phyloP scores from a whole-genome alignment of 2,329 filamentous ascomycete species.

The Elsinoe australis region DNA sequence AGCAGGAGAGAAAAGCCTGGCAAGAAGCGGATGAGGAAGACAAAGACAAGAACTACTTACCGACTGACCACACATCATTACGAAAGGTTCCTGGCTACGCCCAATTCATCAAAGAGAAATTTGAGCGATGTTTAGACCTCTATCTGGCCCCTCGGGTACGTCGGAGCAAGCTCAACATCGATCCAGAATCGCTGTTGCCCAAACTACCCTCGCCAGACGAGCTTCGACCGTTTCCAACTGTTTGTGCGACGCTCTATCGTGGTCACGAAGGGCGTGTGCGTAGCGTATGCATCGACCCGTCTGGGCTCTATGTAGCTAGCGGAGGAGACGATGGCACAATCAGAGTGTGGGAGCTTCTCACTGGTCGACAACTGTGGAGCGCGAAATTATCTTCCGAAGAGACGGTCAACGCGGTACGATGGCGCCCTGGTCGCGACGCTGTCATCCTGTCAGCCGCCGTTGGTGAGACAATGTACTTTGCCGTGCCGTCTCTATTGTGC shows the following conservation, averaged over 20 bases:
- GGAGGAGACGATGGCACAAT: slow-evolving; percentile 93
- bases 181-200: slow-evolving; percentile 83
- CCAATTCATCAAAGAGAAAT: slow-evolving; percentile 86
- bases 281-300: slow-evolving; percentile 75
- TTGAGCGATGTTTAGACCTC: slow-evolving; percentile 88
- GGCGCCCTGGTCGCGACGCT: slow-evolving; percentile 76
- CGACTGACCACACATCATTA: slow-evolving; percentile 71
- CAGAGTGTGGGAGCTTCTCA: slow-evolving; percentile 79
- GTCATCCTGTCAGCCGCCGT: slow-evolving; percentile 75
- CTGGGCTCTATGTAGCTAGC: slow-evolving; percentile 76
- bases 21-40: slow-evolving; percentile 82
- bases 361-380: slow-evolving; percentile 81
- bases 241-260: slow-evolving; percentile 76
- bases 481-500: slow-evolving; percentile 52
- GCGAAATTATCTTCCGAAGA: slow-evolving; percentile 68
- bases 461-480: slow-evolving; percentile 78
- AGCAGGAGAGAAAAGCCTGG: slow-evolving; percentile 78
- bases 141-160: slow-evolving; percentile 89
- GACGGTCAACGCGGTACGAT: slow-evolving; percentile 76
- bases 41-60: slow-evolving; percentile 78
- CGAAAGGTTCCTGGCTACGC: slow-evolving; percentile 90
- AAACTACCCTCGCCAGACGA: slow-evolving; percentile 91
- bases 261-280: slow-evolving; percentile 86
- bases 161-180: slow-evolving; percentile 92
- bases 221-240: slow-evolving; percentile 87